Conservation (phyloP, 495 filamentous ascomycete genomes). For the Podospora comata region DNA sequence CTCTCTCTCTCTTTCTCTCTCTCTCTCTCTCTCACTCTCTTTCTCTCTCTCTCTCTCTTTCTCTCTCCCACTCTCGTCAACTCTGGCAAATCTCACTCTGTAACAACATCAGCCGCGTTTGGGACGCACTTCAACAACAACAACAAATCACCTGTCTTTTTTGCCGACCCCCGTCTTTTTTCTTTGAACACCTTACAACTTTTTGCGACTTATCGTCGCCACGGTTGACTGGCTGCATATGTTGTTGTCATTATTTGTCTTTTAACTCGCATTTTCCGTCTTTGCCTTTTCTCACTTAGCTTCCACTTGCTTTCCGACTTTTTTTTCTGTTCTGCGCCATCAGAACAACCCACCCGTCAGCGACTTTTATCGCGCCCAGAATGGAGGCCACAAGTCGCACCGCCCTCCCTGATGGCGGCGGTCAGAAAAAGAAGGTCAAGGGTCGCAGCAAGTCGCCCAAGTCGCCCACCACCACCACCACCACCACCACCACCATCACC, state of each 20-base stretch:
- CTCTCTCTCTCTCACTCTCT: background rate
- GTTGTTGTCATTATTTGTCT: background rate
- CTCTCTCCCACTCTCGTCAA: constrained; percentile 5
- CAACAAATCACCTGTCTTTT: background rate
- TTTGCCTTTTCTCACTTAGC: background rate
- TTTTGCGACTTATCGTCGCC: background rate
- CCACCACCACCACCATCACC: constrained; percentile 16
- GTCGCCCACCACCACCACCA: constrained; percentile 17
- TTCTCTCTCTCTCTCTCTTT: too few species aligned
- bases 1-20: background rate
- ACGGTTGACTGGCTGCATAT: background rate
- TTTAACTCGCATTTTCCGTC: background rate
- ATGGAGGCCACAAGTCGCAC: background rate
- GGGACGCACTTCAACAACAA: background rate
- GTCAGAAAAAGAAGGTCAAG: background rate
- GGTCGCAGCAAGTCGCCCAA: constrained; percentile 2
- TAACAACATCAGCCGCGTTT: constrained; percentile 6
- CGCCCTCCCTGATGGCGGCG: background rate
- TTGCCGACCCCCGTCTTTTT: background rate
- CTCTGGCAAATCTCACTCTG: background rate
- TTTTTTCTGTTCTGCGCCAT: background rate
- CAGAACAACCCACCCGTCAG: background rate
- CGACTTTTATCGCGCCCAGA: background rate
- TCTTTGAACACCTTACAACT: background rate
- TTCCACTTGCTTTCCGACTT: too few species aligned